Base-by-base conservation (phyloP, 116 monocot species). In the Thalassia testudinum region DNA sequence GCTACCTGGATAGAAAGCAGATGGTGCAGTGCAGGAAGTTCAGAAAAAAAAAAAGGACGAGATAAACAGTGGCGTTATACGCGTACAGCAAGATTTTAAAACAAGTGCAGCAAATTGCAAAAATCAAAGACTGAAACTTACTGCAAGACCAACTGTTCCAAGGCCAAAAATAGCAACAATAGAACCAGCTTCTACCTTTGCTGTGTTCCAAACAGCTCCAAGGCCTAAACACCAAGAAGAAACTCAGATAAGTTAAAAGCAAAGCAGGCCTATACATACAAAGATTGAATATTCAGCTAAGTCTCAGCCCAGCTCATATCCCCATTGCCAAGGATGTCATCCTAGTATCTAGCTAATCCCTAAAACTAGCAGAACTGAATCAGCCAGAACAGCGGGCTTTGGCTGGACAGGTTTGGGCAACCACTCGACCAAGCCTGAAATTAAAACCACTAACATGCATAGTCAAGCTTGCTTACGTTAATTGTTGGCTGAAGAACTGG, bases 201-300 rank as follows among this genome's bases (percentile, higher is more conserved):
- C 97, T 54, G 89, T 78, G 68, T 97, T 97, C 97, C 88, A 89
- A 57, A 89, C 89, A 59, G 97, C 97, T 66, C 97, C 97, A 72
- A 97, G 85, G 49, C 97, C 97, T 93, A 50, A 61, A 38, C 10
- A 61, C 5, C 45, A 45, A 45, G 45, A 5, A 45, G 4, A 45
- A 45, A 45, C 30, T 34, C 10, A 34, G 10, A 34, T 34, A 34
- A 34, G 10, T 5, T 3, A 34, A 34, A 34, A 10, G 30, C 10
- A 3, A 10, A 10, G 30, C 10, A 34, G 30, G 10, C 10, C 3
- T 10, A 34, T 34, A 10, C 10, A 10, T 10, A 34, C 30, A 34
- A 10, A 5, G 30, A 34, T 34, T 34, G 30, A 34, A 34, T 34
- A 3, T 34, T 34, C 10, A 3, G 30, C 30, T 34, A n/a, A n/a